These are phyloP conservation scores for Centella asiatica DNA, from an alignment of 129 eudicot species.

Conservation along the genomic window DNA sequence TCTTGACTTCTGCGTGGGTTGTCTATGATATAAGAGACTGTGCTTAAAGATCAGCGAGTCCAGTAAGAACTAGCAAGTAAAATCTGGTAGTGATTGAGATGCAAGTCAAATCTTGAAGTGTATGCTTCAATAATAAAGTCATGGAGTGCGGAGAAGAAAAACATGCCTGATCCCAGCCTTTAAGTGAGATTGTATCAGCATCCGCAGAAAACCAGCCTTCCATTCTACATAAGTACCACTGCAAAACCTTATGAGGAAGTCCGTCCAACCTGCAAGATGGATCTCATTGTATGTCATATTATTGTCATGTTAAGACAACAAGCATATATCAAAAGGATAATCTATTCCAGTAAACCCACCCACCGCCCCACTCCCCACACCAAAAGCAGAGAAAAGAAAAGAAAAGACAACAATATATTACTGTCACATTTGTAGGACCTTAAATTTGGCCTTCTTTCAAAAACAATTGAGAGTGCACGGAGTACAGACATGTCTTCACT, in stretches of 20 bases:
- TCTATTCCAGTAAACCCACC: too few relatives aligned
- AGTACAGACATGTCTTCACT: conserved; percentile 60
- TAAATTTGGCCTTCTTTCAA: conserved; percentile 71
- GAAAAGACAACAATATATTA: background rate
- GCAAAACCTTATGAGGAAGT: conserved; percentile 79
- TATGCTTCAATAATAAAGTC: background rate
- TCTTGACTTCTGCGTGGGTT: too few relatives aligned
- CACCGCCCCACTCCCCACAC: too few relatives aligned
- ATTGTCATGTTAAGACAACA: too few relatives aligned
- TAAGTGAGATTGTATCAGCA: conserved; percentile 89
- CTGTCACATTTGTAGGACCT: conserved; percentile 34
- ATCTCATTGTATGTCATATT: too few relatives aligned
- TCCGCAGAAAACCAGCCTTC: conserved; percentile 99
- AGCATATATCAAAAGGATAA: too few relatives aligned
- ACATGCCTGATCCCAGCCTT: conserved; percentile 83
- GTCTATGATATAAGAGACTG: too few relatives aligned
- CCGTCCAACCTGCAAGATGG: conserved; percentile 38
- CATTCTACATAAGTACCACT: conserved; percentile 98
- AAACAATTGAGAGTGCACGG: conserved; percentile 68
- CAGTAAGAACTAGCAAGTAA: too few relatives aligned
- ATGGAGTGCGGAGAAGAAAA: background rate
- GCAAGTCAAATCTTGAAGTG: too few relatives aligned
- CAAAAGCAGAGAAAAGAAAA: background rate
- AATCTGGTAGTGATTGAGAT: too few relatives aligned
- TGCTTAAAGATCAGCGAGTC: too few relatives aligned